Evolutionary conservation across 352 stramenopile species (phyloP), one percentile per base, ranked within the genome.

Genomic region (Albugo laibachii): DNA sequence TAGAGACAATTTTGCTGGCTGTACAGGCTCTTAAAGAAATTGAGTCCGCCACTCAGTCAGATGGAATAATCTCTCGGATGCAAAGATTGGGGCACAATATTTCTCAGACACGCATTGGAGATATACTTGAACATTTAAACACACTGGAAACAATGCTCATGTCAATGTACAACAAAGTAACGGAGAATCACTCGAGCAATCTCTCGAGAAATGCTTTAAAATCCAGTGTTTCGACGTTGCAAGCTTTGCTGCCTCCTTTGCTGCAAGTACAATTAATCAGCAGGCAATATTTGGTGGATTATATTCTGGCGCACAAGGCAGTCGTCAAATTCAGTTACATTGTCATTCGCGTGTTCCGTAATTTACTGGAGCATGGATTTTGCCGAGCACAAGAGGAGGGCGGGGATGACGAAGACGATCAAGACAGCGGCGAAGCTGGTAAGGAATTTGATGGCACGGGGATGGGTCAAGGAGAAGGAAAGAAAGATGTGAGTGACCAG

Each of bases 401-500:
- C 0, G 56, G 66, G 21, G 57, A 66, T 31, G 79, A 97, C 15
- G 69, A 82, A 10, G 78, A 97, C 34, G 86, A 93, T 36, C 79
- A 91, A 5, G 87, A 95, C 35, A 69, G 84, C 20, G 56, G 54
- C 11, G 95, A 95, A 40, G 98, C 98, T 62, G 86, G 96, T 49
- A 93, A 99, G 39, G 93, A 98, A 48, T 85, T 97, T 11, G 95
- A 99, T 49, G 96, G 96, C 41, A 99, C 95, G 12, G 96, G 96
- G 16, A 99, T 99, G 95, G 96, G 96, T 27, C 94, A 99, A 80
- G 96, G 96, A 16, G 93, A 99, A 43, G 95, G 74, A 60, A 97
- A 94, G 54, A 96, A 99, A 56, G 96, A 99, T 64, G 95, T 99
- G 18, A 98, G 87, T 15, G 82, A 99, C 52, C 80, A 99, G 61